Evolutionary conservation across 495 filamentous ascomycete species (phyloP).

Genomic region (Neurospora sp.): DNA sequence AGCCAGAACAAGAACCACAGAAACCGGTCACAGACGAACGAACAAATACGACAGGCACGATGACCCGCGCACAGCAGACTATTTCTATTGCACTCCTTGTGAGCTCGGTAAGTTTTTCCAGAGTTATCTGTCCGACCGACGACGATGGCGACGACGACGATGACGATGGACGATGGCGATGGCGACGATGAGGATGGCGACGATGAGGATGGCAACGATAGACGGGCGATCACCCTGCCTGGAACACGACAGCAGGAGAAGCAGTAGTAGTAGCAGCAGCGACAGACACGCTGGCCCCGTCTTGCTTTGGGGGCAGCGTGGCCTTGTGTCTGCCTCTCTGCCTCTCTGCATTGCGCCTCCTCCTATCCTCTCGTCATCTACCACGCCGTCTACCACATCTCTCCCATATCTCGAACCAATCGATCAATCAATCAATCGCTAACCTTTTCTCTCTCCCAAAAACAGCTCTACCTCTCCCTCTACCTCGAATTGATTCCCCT

Average conservation of each 20-base stretch:
- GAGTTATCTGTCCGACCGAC: not conserved
- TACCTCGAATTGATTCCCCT: slow-evolving; percentile 81
- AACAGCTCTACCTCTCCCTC: slow-evolving; percentile 75
- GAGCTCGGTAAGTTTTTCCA: slow-evolving; percentile 54
- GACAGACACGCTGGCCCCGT: not conserved
- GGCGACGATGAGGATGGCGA: not conserved
- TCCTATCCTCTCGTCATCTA: not conserved
- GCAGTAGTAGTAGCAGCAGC: not conserved
- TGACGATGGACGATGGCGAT: not conserved
- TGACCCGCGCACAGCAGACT: slow-evolving; percentile 93
- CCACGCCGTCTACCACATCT: not conserved
- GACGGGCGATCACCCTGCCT: not conserved
- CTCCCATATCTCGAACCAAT: not conserved
- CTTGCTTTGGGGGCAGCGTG: not conserved
- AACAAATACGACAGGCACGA: slow-evolving; percentile 22
- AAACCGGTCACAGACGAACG: not conserved
- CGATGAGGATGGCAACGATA: not conserved
- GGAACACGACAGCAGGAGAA: not conserved
- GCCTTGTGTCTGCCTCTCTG: not conserved
- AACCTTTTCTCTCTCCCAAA: slow-evolving; percentile 7
- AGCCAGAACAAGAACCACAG: not conserved
- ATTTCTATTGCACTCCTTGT: slow-evolving; percentile 77
- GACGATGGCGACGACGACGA: not conserved
- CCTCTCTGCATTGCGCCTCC: not conserved
- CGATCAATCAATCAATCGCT: not conserved